Base-by-base conservation (phyloP, 2,329 filamentous ascomycete genomes). In the Dactylellina drechsleri region DNA sequence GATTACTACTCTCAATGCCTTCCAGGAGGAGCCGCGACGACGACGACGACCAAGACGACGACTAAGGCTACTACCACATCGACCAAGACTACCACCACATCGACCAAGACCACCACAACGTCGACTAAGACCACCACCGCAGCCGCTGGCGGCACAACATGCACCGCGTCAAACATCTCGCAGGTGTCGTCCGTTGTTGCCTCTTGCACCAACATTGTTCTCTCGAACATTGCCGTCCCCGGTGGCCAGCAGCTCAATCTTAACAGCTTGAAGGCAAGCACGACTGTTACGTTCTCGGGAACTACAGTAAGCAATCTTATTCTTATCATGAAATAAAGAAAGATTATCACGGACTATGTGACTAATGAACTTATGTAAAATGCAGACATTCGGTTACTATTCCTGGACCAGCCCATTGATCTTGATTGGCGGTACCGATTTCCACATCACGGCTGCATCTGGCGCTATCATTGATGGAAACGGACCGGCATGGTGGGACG, bases 1-100 rank as follows among this genome's bases (percentile, higher is more conserved):
- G 71, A 68, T 59, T 75, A 68, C 40, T 75, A 65, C n/a, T 40
- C 28, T 16, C 71, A 75, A 54, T 75, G 71, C 26, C 16, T 68
- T 16, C 71, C 64, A n/a, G 71, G 71, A 59, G 58, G 57, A 28
- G 57, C 52, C 2, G 20, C 65, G n/a, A 68, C 71, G 2, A 59
- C 71, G 2, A 59, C 64, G 0, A 60, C 65, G 6, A 23, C 61
- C 10, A 43, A 43, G 2, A 59, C 68, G 8, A 53, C 64, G 0
- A 60, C 53, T 1, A 31, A 40, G 31, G 28, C 56, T n/a, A 47
- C 56, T 1, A 60, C 56, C 36, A 60, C 36, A 28, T 15, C 56
- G 5, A 28, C 43, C 16, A 45, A 28, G 23, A 60, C 56, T 13
- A 58, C 54, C 2, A 43, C 54, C 10, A 20, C 13, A 4, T 18